These are phyloP conservation scores for Aspergillus viridinutans DNA, from an alignment of 2,329 filamentous ascomycete genomes.

Conservation along the genomic window DNA sequence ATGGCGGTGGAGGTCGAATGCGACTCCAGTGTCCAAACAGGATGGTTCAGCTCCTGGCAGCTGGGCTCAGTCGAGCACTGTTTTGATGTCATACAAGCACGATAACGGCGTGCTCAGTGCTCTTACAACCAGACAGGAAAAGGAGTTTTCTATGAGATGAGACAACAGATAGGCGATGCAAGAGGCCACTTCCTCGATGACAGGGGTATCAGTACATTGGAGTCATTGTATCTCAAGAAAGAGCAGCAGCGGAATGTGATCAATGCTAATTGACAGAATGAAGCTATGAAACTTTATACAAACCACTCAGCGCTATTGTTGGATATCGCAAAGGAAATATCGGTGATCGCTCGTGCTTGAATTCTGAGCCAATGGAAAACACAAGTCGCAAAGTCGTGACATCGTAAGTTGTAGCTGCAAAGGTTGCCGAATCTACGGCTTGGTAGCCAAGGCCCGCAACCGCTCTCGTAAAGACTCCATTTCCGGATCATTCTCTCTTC, in stretches of 20 bases:
- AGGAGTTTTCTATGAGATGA: too few species aligned
- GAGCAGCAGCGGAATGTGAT: neutral
- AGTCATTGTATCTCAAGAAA: neutral
- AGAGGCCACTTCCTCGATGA: too few species aligned
- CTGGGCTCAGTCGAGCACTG: too few species aligned
- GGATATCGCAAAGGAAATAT: neutral
- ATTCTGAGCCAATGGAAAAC: neutral
- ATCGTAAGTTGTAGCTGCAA: constrained; percentile 14
- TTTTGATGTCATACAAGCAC: too few species aligned
- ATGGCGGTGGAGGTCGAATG: too few species aligned
- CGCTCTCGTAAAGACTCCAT: constrained; percentile 28
- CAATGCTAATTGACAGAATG: neutral
- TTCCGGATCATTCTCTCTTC: constrained; percentile 21
- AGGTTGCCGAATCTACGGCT: neutral
- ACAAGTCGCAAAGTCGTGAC: constrained; percentile 18
- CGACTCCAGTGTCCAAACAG: too few species aligned
- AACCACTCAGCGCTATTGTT: neutral
- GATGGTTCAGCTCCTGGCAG: too few species aligned
- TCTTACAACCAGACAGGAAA: neutral
- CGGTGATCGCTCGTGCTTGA: neutral
- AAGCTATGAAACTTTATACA: neutral
- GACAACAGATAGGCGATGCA: neutral
- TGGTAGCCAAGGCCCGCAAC: constrained; percentile 22
- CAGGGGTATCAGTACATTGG: neutral
- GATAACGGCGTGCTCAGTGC: neutral